Evolutionary conservation across 805 yeast genomes (phyloP).

Genomic region (Spathaspora arborariae): DNA sequence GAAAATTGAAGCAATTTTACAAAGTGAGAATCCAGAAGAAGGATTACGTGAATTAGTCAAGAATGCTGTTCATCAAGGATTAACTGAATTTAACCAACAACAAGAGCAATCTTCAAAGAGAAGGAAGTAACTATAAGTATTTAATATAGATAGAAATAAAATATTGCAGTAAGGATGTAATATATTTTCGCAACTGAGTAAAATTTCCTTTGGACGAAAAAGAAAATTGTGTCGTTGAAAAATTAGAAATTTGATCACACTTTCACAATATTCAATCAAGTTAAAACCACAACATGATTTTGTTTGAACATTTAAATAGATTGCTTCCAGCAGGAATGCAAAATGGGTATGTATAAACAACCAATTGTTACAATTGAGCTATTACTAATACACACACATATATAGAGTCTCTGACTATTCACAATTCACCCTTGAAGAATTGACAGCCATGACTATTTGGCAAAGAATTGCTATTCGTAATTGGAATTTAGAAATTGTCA

Average conservation of each 20-base stretch:
- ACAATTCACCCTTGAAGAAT: constrained; percentile 45
- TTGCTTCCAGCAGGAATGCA: constrained; percentile 7
- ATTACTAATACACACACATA: constrained; percentile 4
- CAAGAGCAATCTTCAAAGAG: constrained; percentile 9
- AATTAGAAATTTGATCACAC: background rate
- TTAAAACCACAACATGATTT: constrained; percentile 3
- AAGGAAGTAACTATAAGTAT: constrained; percentile 4
- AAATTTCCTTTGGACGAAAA: background rate
- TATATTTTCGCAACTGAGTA: background rate
- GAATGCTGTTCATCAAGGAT: constrained; percentile 60
- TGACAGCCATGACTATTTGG: constrained; percentile 52
- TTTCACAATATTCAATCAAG: background rate
- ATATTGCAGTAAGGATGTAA: background rate
- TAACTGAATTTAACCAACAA: constrained; percentile 26
- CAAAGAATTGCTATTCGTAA: constrained; percentile 60
- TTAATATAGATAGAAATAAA: background rate
- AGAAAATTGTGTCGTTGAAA: background rate
- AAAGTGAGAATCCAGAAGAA: constrained; percentile 79
- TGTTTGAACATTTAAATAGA: constrained; percentile 6
- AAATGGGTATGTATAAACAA: constrained; percentile 4
- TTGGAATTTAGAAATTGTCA: constrained; percentile 72
- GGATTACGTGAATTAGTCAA: constrained; percentile 65
- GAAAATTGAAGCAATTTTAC: constrained; percentile 65
- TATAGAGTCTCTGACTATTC: constrained; percentile 13
- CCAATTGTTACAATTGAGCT: background rate